phyloP scores from a whole-genome alignment of 768 basidiomycete genomes.

The Rhizopogon roseolus region DNA sequence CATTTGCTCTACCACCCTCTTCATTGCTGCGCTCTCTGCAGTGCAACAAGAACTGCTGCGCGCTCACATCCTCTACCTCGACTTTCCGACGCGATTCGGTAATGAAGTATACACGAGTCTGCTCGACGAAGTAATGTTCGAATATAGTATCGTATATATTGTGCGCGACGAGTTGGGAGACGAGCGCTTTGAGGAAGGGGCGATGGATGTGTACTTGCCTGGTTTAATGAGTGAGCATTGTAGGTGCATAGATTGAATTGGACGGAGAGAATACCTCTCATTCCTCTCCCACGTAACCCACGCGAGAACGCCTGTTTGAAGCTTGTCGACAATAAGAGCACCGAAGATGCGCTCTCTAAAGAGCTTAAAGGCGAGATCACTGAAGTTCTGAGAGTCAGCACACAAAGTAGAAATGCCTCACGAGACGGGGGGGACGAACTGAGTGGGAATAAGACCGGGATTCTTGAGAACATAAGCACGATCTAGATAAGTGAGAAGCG shows the following conservation, averaged over 20 bases:
- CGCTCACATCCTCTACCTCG: conserved; percentile 26
- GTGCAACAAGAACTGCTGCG: conserved; percentile 51
- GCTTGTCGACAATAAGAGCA: conserved; percentile 36
- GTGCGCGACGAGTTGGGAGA: conserved; percentile 53
- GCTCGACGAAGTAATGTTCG: conserved; percentile 48
- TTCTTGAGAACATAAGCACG: conserved; percentile 51
- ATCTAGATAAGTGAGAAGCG: conserved; percentile 69
- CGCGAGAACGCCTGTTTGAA: conserved; percentile 40
- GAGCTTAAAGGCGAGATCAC: conserved; percentile 52
- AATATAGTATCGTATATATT: conserved; percentile 51
- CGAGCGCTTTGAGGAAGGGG: conserved; percentile 40
- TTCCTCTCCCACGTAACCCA: conserved; percentile 58
- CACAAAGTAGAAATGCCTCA: background rate
- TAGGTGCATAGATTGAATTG: background rate
- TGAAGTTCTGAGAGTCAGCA: conserved; percentile 21
- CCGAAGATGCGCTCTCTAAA: conserved; percentile 51
- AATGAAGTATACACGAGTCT: conserved; percentile 49
- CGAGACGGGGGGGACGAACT: conserved; percentile 30
- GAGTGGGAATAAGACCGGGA: conserved; percentile 34
- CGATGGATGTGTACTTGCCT: conserved; percentile 38
- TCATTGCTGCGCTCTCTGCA: conserved; percentile 43
- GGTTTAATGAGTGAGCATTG: background rate
- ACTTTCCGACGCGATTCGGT: conserved; percentile 41
- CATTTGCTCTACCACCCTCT: conserved; percentile 52
- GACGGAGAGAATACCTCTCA: conserved; percentile 22